Base-by-base conservation (phyloP, 441 rosid species). In the Populus hybrid region DNA sequence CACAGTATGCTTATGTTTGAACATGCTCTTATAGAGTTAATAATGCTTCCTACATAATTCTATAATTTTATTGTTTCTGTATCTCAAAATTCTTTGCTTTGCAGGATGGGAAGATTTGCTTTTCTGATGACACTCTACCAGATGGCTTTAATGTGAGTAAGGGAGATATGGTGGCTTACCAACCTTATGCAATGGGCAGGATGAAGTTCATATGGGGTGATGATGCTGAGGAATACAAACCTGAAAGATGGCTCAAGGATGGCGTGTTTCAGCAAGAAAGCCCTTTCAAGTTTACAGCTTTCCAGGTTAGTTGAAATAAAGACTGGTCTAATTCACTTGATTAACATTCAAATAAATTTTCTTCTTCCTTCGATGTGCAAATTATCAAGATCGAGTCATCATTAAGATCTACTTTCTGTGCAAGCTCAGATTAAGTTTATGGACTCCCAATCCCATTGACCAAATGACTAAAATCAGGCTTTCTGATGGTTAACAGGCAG, bases 191-290 rank as follows among this genome's bases (percentile, higher is more conserved):
- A 6, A 89, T 89, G 92, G 90, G 92, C 26, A 85, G 92, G 78
- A 91, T 91, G 93, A 87, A 88, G 80, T 88, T 87, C 84, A 79
- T 89, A 68, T 88, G 92, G 93, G 93, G 93, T 8, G 85, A 88
- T 67, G 87, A 87, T 65, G 88, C 89, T 3, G 86, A 84, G 76
- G 87, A 83, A 54, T 91, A 87, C 79, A 87, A 78, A 74, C 91
- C 91, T 2, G 89, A 91, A 73, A 87, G 92, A 84, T 88, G 89
- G 87, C 82, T 87, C 21, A 68, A 86, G 72, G 86, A 85, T 69
- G 90, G 89, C 12, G 20, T 69, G 21, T 87, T 87, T 76, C 85
- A 46, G 77, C 86, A 66, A 8, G 85, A 86, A 73, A 87, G 88
- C 81, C 88, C 90, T 57, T 89, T 89, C 84, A 89, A 86, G 78